Percentiles rank a stretch among this genome's conserved stretches.
Conservation (phyloP, 805 yeast genomes). For the Yarrowia hollandica region DNA sequence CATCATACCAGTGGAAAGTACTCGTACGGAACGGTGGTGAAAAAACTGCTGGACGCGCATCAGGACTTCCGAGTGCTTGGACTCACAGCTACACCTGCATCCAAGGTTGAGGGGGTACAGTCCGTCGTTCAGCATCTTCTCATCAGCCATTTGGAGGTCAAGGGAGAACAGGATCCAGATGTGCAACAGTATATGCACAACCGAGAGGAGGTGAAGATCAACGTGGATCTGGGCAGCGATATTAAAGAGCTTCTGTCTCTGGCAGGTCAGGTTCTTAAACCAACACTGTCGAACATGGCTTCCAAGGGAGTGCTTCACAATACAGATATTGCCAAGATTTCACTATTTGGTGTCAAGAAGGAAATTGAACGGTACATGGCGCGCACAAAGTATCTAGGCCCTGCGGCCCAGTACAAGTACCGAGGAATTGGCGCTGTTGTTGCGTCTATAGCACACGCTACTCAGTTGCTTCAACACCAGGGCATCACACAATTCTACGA, state of each 20-base stretch:
- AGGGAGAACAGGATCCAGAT: conserved; percentile 84
- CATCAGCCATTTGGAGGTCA: conserved; percentile 76
- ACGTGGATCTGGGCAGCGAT: conserved; percentile 55
- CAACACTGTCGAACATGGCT: conserved; percentile 63
- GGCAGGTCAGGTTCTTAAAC: conserved; percentile 64
- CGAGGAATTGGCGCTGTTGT: conserved; percentile 52
- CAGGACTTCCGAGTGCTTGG: conserved; percentile 76
- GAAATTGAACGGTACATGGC: conserved; percentile 53
- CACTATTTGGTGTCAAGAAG: conserved; percentile 70
- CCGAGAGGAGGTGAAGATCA: conserved; percentile 60
- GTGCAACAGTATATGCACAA: conserved; percentile 74
- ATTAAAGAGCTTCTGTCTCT: conserved; percentile 57
- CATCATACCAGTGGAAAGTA: conserved; percentile 90
- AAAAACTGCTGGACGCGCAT: conserved; percentile 60
- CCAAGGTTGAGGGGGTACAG: conserved; percentile 85
- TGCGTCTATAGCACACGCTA: conserved; percentile 63
- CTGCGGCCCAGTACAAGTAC: conserved; percentile 34
- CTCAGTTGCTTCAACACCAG: conserved; percentile 62
- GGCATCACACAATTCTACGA: conserved; percentile 77
- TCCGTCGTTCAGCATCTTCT: conserved; percentile 70
- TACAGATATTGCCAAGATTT: conserved; percentile 65
- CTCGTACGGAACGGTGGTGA: conserved; percentile 82
- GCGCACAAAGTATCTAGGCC: conserved; percentile 25
- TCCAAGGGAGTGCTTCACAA: conserved; percentile 62
- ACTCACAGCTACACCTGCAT: conserved; percentile 93